Base-by-base conservation (phyloP, 495 filamentous ascomycete genomes). In the Tuber borchii region DNA sequence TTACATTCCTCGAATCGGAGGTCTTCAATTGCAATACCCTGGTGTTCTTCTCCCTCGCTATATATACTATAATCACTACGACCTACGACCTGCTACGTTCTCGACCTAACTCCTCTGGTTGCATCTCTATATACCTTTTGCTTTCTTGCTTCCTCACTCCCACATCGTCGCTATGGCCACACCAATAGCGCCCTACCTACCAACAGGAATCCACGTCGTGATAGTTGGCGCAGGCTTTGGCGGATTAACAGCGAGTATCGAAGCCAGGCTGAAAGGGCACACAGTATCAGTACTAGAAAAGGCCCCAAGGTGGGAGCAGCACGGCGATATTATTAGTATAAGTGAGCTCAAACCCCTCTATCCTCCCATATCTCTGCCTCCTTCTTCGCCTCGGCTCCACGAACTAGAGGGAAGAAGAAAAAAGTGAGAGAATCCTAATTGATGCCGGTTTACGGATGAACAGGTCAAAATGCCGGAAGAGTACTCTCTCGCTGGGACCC, bases 181-280 rank as follows among this genome's bases (percentile, higher is more conserved):
- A n/a, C 81, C 75, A 68, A 77, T 83, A 75, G 78, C 81, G 16
- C 19, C 61, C 37, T 83, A 81, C 70, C 81, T 76, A 40, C 85
- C 84, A 80, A 88, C 85, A 20, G 88, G 88, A 26, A 89, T 91
- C 76, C 85, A 88, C 71, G 86, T 91, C 20, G 81, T 91, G 26
- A 87, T 91, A 69, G 87, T 91, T 17, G 90, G 90, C 10, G 88
- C 87, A 10, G 90, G 90, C 69, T 87, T 91, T 40, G 90, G 87
- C 45, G 90, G 90, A 16, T 84, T 91, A 34, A 89, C 88, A 0
- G 88, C 88, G 4, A 86, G 88, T n/a, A 87, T 91, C 42, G 90
- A 92, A 84, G 89, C 88, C 76, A 81, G 85, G 71, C 86, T 89
- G 37, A 90, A 92, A 83, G 90, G 90, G 4, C 89, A 92, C 75